These are phyloP conservation scores for Solanum microdontum DNA, from an alignment of 257 asterid species.

Conservation along the genomic window DNA sequence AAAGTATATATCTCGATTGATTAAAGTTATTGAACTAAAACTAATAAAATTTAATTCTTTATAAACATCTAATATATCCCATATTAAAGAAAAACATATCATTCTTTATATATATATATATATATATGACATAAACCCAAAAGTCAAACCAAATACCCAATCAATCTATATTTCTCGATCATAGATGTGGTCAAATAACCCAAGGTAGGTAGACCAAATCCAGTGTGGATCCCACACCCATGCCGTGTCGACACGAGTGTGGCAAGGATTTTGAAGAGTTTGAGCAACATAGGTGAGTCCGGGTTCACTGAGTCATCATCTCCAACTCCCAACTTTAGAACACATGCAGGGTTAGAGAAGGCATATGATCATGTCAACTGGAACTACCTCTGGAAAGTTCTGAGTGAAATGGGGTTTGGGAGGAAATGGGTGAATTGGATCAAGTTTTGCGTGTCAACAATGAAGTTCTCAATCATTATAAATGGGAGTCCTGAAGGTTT, in stretches of 20 bases:
- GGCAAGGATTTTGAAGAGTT: background rate
- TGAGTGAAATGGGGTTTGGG: too few species aligned
- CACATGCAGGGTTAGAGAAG: too few species aligned
- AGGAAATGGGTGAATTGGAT: too few species aligned
- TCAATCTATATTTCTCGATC: background rate
- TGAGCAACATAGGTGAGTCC: background rate
- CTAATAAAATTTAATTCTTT: background rate
- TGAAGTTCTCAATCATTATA: too few species aligned
- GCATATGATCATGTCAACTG: too few species aligned
- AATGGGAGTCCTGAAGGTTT: too few species aligned
- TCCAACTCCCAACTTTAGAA: background rate
- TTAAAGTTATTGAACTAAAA: background rate
- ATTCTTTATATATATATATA: background rate
- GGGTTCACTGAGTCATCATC: background rate
- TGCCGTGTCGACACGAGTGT: background rate
- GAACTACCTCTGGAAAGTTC: too few species aligned
- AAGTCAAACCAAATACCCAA: background rate
- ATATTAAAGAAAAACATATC: background rate
- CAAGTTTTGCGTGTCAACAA: too few species aligned
- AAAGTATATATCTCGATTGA: background rate
- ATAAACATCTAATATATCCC: background rate
- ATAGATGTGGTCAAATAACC: background rate
- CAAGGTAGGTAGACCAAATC: background rate
- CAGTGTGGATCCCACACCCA: background rate
- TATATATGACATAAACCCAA: background rate